These are phyloP conservation scores for Coniochaeta hoffmannii DNA, from an alignment of 2,329 filamentous ascomycete species.

Conservation along the genomic window DNA sequence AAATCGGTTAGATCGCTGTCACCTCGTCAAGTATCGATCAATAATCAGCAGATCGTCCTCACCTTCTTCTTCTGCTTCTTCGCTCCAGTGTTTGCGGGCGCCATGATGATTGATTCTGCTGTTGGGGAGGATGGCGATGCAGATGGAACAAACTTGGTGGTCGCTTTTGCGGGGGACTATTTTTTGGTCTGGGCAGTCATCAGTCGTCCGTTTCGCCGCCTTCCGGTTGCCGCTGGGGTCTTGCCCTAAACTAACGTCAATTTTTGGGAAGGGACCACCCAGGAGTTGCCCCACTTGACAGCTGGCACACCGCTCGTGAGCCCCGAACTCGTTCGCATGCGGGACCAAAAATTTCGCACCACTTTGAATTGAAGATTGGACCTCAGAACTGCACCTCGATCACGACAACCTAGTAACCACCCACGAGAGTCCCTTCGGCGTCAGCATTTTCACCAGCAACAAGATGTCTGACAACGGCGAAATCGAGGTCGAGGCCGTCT, in stretches of 20 bases:
- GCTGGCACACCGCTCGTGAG: background rate
- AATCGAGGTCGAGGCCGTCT: conserved; percentile 79
- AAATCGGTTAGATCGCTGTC: background rate
- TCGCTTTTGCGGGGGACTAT: conserved; percentile 6
- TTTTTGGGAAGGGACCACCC: background rate
- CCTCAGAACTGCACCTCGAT: conserved; percentile 4
- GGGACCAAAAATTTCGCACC: conserved; percentile 22
- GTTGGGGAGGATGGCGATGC: conserved; percentile 16
- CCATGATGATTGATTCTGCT: conserved; percentile 35
- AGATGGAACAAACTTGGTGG: conserved; percentile 4
- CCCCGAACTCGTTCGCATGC: background rate
- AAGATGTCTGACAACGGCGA: conserved; percentile 93
- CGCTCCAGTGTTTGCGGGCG: conserved; percentile 51
- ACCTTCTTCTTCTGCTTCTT: conserved; percentile 76
- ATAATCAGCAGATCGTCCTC: background rate
- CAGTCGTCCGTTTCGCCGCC: background rate
- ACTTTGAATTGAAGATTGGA: conserved; percentile 8
- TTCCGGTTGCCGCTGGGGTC: background rate
- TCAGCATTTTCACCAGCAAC: conserved; percentile 26
- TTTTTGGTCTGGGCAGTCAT: conserved; percentile 2
- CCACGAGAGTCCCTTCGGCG: conserved; percentile 14
- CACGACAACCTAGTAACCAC: conserved; percentile 12
- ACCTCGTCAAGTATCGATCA: background rate
- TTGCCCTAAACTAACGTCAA: background rate
- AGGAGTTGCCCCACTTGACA: conserved; percentile 8